These are phyloP conservation scores for Penicillium polonicum DNA, from an alignment of 2,329 filamentous ascomycete genomes.

Conservation along the genomic window DNA sequence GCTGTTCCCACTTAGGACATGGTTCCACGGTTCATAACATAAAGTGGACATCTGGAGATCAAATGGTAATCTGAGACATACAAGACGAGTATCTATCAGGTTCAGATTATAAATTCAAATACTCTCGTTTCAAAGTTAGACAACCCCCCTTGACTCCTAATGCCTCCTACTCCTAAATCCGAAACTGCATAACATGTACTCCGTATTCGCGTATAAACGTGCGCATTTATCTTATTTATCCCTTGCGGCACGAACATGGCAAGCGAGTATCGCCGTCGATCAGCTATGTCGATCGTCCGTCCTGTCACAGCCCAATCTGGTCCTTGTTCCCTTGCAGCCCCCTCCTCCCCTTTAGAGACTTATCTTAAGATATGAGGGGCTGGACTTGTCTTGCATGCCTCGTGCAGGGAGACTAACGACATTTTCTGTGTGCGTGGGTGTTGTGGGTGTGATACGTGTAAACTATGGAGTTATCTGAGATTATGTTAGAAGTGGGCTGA, in stretches of 20 bases:
- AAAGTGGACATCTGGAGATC: background rate
- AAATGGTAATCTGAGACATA: background rate
- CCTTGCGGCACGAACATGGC: slow-evolving; percentile 18
- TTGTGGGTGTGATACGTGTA: slow-evolving; percentile 3
- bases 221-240: slow-evolving; percentile 14
- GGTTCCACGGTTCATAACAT: slow-evolving; percentile 1
- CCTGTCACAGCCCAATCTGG: slow-evolving; percentile 18
- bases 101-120: background rate
- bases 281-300: slow-evolving; percentile 3
- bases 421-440: background rate
- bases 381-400: slow-evolving; percentile 9
- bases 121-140: background rate
- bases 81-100: background rate
- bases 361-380: background rate
- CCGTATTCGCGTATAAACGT: slow-evolving; percentile 7
- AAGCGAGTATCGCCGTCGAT: slow-evolving; percentile 4
- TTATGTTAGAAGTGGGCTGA: background rate
- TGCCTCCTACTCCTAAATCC: background rate
- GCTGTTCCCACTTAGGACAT: background rate
- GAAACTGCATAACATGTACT: background rate
- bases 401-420: slow-evolving; percentile 7
- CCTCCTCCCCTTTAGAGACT: background rate
- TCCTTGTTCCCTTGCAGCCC: slow-evolving; percentile 10
- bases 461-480: background rate
- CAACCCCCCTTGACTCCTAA: background rate